Base-by-base conservation (phyloP, 2,329 filamentous ascomycete species). In the Fusarium redolens region DNA sequence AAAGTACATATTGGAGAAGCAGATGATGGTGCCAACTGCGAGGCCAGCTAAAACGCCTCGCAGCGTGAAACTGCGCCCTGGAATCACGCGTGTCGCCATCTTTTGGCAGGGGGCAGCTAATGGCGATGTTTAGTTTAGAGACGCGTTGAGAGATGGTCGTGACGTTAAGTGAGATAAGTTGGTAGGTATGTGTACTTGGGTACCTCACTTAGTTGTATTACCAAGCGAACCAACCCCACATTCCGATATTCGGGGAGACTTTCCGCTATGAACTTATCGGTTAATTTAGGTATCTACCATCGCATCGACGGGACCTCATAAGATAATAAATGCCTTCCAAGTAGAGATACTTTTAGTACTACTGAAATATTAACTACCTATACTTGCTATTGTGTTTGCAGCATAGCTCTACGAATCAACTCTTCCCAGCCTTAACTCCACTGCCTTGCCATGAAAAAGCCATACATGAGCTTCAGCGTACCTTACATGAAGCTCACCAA, bases 1-100 rank as follows among this genome's bases (percentile, higher is more conserved):
- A 81, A 99, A 99, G 82, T 98, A 99, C 86, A 97, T 98, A 80
- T 99, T 99, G 58, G 94, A 97, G 81, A 97, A 97, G 79, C 93
- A 96, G 78, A 98, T 97, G 61, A 98, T 86, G 8, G 96, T 90
- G 44, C 96, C 96, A 71, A 99, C 96, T 7, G 89, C 85, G 10
- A 97, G 86, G 20, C 96, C 96, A 33, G 93, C 94, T 9, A 90
- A 79, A 43, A 98, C 87, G 56, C 94, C 94, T 62, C 96, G 92
- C 31, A 92, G 65, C 1, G 96, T 98, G 83, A 99, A 98, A 84
- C 94, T 95, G 51, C 89, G 89, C 57, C 86, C 87, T 5, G 82
- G 80, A 68, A 81, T 62, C 35, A 50, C 51, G 41, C 61, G 72
- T n/a, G 72, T 75, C 52, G 73, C 69, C 77, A 79, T 79, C 47